These are phyloP conservation scores for Aureobasidium pullulans DNA, from an alignment of 2,329 filamentous ascomycete genomes.

Conservation along the genomic window DNA sequence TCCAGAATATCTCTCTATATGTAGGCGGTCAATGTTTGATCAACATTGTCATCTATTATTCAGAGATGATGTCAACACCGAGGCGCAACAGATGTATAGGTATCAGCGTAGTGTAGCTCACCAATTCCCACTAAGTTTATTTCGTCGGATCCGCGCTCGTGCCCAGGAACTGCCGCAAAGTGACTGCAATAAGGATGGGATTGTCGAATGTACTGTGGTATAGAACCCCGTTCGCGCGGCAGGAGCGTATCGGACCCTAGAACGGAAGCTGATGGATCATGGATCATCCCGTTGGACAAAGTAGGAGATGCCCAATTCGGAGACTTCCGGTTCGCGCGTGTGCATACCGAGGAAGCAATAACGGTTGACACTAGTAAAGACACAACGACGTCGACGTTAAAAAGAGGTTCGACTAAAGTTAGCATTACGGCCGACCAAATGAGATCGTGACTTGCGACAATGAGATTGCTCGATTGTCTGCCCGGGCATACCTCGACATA, in stretches of 20 bases:
- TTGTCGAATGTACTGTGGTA: background rate
- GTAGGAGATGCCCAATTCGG: background rate
- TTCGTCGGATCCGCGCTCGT: too few relatives aligned
- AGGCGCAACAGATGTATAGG: background rate
- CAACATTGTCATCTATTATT: background rate
- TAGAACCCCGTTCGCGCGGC: background rate
- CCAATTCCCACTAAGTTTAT: background rate
- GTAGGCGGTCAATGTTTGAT: constrained; percentile 4
- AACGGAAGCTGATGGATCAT: background rate
- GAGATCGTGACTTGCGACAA: background rate
- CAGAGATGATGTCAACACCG: background rate
- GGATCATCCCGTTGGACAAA: background rate
- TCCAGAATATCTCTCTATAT: background rate
- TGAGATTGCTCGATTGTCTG: background rate
- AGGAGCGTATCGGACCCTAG: background rate
- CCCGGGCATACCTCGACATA: background rate
- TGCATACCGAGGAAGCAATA: background rate
- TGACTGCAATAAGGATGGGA: too few relatives aligned
- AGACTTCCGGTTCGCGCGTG: background rate
- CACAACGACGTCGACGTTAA: background rate
- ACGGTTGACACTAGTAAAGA: constrained; percentile 7
- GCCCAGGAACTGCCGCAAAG: too few relatives aligned
- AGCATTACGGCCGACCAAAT: background rate
- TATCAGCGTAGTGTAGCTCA: background rate
- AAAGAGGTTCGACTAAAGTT: background rate